Evolutionary conservation across 208 protist genomes (phyloP).

Genomic region (Leishmania amazonensis): DNA sequence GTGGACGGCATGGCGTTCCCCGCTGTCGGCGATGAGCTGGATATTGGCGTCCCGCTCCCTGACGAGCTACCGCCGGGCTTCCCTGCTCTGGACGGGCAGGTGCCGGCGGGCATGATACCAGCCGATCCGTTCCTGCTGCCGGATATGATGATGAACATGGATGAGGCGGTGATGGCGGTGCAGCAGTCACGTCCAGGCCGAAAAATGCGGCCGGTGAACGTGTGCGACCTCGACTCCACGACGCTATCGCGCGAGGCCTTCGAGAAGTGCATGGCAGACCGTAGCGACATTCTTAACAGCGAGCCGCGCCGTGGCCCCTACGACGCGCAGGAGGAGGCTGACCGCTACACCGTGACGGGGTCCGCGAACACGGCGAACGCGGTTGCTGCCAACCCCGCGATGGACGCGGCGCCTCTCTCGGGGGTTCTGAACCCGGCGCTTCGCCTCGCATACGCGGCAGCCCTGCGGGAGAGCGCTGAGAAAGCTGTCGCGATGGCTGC

Average conservation of each 20-base stretch:
- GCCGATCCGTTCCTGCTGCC: slow-evolving; percentile 36
- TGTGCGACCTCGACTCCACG: slow-evolving; percentile 72
- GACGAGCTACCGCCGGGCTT: slow-evolving; percentile 67
- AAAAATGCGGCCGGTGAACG: slow-evolving; percentile 40
- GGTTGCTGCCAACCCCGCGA: slow-evolving; percentile 3
- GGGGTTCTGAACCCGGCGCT: slow-evolving; percentile 40
- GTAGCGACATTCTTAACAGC: slow-evolving; percentile 59
- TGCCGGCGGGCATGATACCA: slow-evolving; percentile 15
- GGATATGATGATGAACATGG: slow-evolving; percentile 26
- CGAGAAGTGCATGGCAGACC: slow-evolving; percentile 67
- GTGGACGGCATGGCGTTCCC: slow-evolving; percentile 47
- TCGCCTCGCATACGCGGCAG: slow-evolving; percentile 35
- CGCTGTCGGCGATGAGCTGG: slow-evolving; percentile 60
- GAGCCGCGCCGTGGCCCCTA: slow-evolving; percentile 70
- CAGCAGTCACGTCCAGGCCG: slow-evolving; percentile 12
- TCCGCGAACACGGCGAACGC: slow-evolving; percentile 24
- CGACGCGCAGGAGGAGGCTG: slow-evolving; percentile 57
- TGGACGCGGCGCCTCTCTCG: slow-evolving; percentile 34
- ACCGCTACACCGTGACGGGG: slow-evolving; percentile 50
- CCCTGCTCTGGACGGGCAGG: slow-evolving; percentile 13
- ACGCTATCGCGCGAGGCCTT: slow-evolving; percentile 71
- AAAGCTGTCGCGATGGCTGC: slow-evolving; percentile 35
- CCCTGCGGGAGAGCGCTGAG: slow-evolving; percentile 37
- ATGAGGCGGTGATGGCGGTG: not conserved
- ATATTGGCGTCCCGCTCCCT: slow-evolving; percentile 81